phyloP scores from a whole-genome alignment of 140 eudicot species.

The Senecio squalidus region DNA sequence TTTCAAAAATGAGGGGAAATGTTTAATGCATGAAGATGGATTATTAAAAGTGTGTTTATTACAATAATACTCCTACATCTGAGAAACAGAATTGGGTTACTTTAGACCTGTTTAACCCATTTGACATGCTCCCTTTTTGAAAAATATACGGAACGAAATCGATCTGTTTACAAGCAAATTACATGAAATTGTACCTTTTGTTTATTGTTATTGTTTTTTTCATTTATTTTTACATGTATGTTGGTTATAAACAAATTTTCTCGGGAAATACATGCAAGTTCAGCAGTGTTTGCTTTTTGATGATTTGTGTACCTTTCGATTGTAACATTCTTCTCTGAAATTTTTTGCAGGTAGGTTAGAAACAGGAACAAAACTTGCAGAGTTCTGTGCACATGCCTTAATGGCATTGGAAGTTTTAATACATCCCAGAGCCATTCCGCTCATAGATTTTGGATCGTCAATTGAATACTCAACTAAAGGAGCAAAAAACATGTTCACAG shows the following conservation, averaged over 20 bases:
- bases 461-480: constrained; percentile 18
- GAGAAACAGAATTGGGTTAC: no score
- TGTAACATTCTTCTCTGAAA: not conserved
- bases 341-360: constrained; percentile 54
- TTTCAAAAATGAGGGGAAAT: no score
- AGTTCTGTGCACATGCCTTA: constrained; percentile 77
- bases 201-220: not conserved
- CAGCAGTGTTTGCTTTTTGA: not conserved
- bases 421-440: constrained; percentile 81
- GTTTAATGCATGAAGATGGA: no score
- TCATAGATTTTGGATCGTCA: constrained; percentile 38
- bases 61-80: no score
- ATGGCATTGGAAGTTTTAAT: constrained; percentile 69
- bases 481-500: constrained; percentile 20
- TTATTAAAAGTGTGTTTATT: no score
- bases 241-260: not conserved
- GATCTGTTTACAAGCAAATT: no score
- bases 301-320: not conserved
- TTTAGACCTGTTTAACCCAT: no score
- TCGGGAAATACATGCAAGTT: not conserved
- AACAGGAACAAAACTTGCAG: constrained; percentile 65
- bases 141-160: no score
- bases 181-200: no score
- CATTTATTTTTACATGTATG: not conserved
- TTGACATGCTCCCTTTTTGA: no score